Conservation (phyloP, 73 alveolate species). For the Stentor coeruleus region DNA sequence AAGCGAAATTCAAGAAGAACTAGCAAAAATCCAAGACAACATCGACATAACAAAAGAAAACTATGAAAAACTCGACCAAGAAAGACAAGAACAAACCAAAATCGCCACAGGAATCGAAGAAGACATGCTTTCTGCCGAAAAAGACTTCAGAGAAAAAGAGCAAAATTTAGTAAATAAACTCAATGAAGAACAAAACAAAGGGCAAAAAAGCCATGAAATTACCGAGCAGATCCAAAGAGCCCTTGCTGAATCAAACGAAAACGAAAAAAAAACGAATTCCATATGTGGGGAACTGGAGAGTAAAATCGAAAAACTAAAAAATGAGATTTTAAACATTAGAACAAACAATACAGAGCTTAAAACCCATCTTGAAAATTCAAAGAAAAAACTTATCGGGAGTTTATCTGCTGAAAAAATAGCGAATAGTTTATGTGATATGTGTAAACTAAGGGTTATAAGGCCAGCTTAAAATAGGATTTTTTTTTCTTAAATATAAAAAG, state of each 20-base stretch:
- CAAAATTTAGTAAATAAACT: background rate
- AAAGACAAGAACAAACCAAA: background rate
- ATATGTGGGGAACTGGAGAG: background rate
- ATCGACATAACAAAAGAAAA: background rate
- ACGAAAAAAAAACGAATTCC: background rate
- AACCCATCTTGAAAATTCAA: background rate
- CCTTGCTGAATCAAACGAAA: background rate
- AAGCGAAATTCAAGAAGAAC: conserved; percentile 8
- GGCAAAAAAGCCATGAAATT: background rate
- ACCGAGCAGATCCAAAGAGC: background rate
- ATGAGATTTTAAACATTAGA: background rate
- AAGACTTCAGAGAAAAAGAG: background rate
- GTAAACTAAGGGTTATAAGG: background rate
- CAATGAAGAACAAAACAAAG: background rate
- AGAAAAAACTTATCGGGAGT: background rate
- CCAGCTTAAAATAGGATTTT: too few species aligned
- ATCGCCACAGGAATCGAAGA: conserved; percentile 10
- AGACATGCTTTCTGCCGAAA: background rate
- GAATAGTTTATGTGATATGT: background rate
- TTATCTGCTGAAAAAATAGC: background rate
- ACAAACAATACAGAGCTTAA: background rate
- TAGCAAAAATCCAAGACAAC: background rate
- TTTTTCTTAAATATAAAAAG: too few species aligned
- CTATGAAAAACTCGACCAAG: background rate
- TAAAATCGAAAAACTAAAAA: background rate